Base-by-base conservation (phyloP, 768 basidiomycete species). In the Dioszegia aurantiaca region DNA sequence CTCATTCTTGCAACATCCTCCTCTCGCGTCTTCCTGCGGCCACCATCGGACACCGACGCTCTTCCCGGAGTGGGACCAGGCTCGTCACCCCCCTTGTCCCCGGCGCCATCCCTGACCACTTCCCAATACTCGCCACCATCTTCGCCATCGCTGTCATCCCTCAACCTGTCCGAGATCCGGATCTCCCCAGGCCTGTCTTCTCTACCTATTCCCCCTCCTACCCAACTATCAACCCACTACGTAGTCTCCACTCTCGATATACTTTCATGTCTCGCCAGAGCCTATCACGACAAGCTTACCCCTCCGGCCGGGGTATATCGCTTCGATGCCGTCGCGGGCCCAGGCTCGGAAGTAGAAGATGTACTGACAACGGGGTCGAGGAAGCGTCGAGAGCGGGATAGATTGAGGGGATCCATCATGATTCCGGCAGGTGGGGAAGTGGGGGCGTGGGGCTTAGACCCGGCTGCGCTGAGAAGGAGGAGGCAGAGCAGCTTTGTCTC, bases 1-100 rank as follows among this genome's bases (percentile, higher is more conserved):
- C 48, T 70, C n/a, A 70, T 70, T 24, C 61, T 70, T 26, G 69
- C 69, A 1, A 70, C 69, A 9, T 59, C 63, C 4, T 70, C 65
- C 1, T 65, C 63, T 10, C 56, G 65, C 23, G 64, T 70, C 9
- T 70, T 70, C 54, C 43, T 70, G 10, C 57, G 57, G 14, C 33
- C 40, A 1, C 51, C 51, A 11, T 16, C 36, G 3, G 17, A 28
- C 17, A 14, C 47, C 10, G 3, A 48, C 31, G 10, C 42, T 24
- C 54, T 19, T 19, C 41, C 10, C 23, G 33, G 33, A 33, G 33
- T 6, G 8, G 33, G 19, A 14, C 4, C 14, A 24, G 27, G 30
- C 51, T 28, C 37, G 2, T 55, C 61, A 1, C 61, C 61, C 12
- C 53, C 56, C 8, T 17, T 59, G 2, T 62, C 61, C 16, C 61